Evolutionary conservation across 306 rosid genomes (phyloP).

Genomic region (Rosa multiflora): DNA sequence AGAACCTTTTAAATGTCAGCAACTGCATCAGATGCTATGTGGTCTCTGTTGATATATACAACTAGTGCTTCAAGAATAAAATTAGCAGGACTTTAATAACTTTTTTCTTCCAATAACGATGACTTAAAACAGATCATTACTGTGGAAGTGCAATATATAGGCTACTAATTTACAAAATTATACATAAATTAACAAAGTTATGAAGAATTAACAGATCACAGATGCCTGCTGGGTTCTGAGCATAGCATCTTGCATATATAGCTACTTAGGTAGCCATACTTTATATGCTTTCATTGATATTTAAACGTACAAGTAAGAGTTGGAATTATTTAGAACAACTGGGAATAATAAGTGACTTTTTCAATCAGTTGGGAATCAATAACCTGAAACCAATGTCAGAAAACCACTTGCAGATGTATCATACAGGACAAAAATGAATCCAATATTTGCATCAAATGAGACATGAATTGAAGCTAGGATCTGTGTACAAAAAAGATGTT

Average conservation of each 20-base stretch:
- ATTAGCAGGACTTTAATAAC: background rate
- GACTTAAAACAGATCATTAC: background rate
- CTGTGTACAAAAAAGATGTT: background rate
- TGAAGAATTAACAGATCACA: background rate
- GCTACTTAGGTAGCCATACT: background rate
- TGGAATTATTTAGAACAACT: background rate
- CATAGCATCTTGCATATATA: background rate
- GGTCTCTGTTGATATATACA: background rate
- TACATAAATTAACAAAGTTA: background rate
- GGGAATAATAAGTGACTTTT: slow-evolving; percentile 4
- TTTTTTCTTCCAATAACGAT: background rate
- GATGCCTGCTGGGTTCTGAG: slow-evolving; percentile 5
- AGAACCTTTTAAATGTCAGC: slow-evolving; percentile 13
- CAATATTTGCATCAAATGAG: background rate
- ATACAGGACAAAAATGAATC: background rate
- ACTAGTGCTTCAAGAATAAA: slow-evolving; percentile 16
- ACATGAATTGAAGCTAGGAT: background rate
- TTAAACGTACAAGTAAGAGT: background rate
- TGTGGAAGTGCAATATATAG: background rate
- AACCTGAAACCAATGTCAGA: background rate
- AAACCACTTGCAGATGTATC: slow-evolving; percentile 2
- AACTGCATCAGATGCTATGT: slow-evolving; percentile 21
- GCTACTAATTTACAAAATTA: background rate
- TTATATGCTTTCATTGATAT: background rate
- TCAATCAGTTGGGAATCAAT: slow-evolving; percentile 12